phyloP scores from a whole-genome alignment of 331 rosid genomes.

The Pyracantha coccinea region DNA sequence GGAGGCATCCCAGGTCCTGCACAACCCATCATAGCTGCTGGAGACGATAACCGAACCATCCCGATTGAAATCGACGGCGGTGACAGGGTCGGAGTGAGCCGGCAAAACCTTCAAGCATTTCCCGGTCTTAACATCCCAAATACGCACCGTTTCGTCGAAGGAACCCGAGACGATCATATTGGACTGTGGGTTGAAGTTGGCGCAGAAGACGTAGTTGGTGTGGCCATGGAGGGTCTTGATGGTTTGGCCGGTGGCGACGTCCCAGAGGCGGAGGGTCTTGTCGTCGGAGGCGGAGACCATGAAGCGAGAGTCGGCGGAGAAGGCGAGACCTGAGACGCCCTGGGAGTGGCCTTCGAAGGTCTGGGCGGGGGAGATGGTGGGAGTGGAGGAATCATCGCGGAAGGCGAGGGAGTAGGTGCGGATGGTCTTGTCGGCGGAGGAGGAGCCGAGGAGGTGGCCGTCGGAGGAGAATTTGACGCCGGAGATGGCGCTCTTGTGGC shows the following conservation, averaged over 20 bases:
- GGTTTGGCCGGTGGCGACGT: conserved; percentile 56
- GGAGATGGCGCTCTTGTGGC: conserved; percentile 66
- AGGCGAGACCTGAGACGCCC: conserved; percentile 87
- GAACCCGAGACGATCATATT: conserved; percentile 88
- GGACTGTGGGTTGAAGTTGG: conserved; percentile 81
- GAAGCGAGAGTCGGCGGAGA: conserved; percentile 73
- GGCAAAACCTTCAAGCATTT: conserved; percentile 81
- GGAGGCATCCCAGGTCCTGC: conserved; percentile 88
- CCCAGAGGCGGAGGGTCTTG: conserved; percentile 88
- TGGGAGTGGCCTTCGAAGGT: conserved; percentile 70
- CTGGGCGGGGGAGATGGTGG: conserved; percentile 51
- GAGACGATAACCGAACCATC: conserved; percentile 80
- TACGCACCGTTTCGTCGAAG: conserved; percentile 85
- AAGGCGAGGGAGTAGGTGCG: conserved; percentile 47
- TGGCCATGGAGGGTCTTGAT: conserved; percentile 76
- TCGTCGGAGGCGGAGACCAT: conserved; percentile 90
- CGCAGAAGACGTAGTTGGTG: conserved; percentile 83
- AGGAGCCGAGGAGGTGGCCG: conserved; percentile 81
- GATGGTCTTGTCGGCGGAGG: conserved; percentile 88
- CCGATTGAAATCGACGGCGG: conserved; percentile 75
- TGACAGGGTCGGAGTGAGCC: conserved; percentile 87
- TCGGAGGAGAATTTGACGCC: conserved; percentile 81
- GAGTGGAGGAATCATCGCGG: conserved; percentile 35
- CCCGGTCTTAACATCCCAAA: conserved; percentile 85
- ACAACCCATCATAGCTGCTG: conserved; percentile 81